Base-by-base conservation (phyloP, 2,329 filamentous ascomycete genomes). In the Didymella exigua region DNA sequence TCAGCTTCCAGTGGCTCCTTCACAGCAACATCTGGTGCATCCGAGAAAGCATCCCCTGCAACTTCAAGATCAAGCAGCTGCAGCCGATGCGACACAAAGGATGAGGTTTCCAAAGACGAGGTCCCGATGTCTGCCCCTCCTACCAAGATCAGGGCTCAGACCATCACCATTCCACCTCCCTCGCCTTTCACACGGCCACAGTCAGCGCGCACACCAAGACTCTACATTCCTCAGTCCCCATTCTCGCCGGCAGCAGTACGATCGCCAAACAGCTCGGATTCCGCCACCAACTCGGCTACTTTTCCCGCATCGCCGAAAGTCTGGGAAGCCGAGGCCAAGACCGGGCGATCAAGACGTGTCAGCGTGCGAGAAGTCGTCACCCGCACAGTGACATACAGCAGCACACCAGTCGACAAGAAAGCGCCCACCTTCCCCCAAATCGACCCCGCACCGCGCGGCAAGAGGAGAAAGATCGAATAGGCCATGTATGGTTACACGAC, bases 351-450 rank as follows among this genome's bases (percentile, higher is more conserved):
- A 48, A 87, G 86, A 65, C 82, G 84, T 56, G 83, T 88, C 49
- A 86, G 83, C 70, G 91, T 97, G 54, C 83, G 91, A 49, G 92
- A 97, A 75, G 91, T 97, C 4, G 90, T 97, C 48, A 97, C 93
- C n/a, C 85, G 92, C 65, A 97, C 92, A 14, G 90, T 96, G 56
- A 96, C 91, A 34, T 96, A 96, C 76, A 96, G 90, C 67, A 77
- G 81, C 48, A 71, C 82, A 71, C 75, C 78, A 31, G 61, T 75
- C 49, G 71, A 76, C 42, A 71, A 66, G 47, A 69, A 70, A 54
- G 68, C 70, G 47, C 70, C 72, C 33, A 65, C 86, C 58, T 74
- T 73, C 58, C 70, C 71, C n/a, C 82, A 88, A 62, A 90, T 98
- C 79, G 90, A 92, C 62, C 90, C 93, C 21, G 91, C 93, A 31